These are phyloP conservation scores for Paracoccidioides brasiliensis DNA, from an alignment of 2,329 filamentous ascomycete genomes.

Conservation along the genomic window DNA sequence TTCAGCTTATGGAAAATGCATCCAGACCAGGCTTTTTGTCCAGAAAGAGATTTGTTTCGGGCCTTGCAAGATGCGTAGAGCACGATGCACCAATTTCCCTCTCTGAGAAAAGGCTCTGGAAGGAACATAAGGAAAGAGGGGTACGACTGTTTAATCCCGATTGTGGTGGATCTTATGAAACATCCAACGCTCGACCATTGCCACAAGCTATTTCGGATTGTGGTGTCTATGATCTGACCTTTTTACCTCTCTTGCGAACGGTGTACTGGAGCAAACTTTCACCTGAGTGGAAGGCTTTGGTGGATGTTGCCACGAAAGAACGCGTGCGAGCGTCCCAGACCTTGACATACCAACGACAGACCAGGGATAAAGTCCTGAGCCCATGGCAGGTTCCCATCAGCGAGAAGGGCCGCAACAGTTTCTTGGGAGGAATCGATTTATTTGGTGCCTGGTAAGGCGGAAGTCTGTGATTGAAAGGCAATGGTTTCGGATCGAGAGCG, in stretches of 20 bases:
- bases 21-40: slow-evolving; percentile 10
- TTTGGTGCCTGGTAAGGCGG: background rate
- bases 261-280: background rate
- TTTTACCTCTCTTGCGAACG: slow-evolving; percentile 25
- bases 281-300: slow-evolving; percentile 7
- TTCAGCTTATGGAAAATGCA: slow-evolving; percentile 46
- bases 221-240: slow-evolving; percentile 35
- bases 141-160: slow-evolving; percentile 29
- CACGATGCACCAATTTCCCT: slow-evolving; percentile 12
- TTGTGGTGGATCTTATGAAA: slow-evolving; percentile 33
- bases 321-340: slow-evolving; percentile 12
- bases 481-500: background rate
- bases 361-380: slow-evolving; percentile 6
- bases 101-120: slow-evolving; percentile 12
- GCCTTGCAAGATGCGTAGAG: slow-evolving; percentile 30
- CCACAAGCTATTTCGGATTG: slow-evolving; percentile 29
- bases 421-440: background rate
- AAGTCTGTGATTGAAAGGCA: background rate
- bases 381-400: slow-evolving; percentile 5
- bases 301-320: slow-evolving; percentile 9
- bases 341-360: slow-evolving; percentile 9
- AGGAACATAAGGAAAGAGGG: slow-evolving; percentile 16
- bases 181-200: slow-evolving; percentile 38
- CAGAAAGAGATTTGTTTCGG: slow-evolving; percentile 17
- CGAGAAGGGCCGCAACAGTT: background rate